Evolutionary conservation across 768 basidiomycete species (phyloP), one percentile per base, ranked within the genome.

Genomic region (Pleurotus pulmonarius): DNA sequence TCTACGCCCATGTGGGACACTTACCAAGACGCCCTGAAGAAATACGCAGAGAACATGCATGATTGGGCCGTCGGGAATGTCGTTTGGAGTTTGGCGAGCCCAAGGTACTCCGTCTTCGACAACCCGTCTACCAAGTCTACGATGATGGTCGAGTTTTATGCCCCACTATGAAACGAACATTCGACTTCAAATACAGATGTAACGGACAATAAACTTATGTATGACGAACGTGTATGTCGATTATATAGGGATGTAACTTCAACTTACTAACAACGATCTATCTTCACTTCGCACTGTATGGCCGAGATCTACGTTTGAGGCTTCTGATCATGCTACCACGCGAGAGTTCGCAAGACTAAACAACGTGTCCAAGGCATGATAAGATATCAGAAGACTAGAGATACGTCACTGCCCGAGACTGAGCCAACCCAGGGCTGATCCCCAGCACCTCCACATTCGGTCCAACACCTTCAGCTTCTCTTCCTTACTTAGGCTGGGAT

Each of bases 401-500:
- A 5, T 13, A 34, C 12, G 18, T 29, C 39, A 16, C 18, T 22
- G n/a, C 51, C 51, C 51, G 41, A 39, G 29, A 7, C 12, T 53
- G 24, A 25, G 37, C 89, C 86, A 94, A 16, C 81, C 86, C 16
- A 90, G 75, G n/a, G 75, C 72, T 5, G 63, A 70, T 0, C 88
- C 88, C 92, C 93, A 98, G 55, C 83, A 84, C 63, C 88, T 82
- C 92, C 94, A 93, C 85, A 96, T 93, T 65, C 92, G 73, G 48
- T 93, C 84, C 4, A 96, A 75, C 2, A 94, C 87, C 46, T 78
- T 72, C 65, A 92, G 66, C 72, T 95, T 94, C 64, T 90, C 90
- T 46, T 76, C 75, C 55, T 85, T 73, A 6, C 80, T 81, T 49
- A 95, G 66, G 59, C 73, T 74, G 0, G 88, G 85, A 63, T 92